These are phyloP conservation scores for Penicillium desertorum DNA, from an alignment of 495 filamentous ascomycete species.

Conservation along the genomic window DNA sequence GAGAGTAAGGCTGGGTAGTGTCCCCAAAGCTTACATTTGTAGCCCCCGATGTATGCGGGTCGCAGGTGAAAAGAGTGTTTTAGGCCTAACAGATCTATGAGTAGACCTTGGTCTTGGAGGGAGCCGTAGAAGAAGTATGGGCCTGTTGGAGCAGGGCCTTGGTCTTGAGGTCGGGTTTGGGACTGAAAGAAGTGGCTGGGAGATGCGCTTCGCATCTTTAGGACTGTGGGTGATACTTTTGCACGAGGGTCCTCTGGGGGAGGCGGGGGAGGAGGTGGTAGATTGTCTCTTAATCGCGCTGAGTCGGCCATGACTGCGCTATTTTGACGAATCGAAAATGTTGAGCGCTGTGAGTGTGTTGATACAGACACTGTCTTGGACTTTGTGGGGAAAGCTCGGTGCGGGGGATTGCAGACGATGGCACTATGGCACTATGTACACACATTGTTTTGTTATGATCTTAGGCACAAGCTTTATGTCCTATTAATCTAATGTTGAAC, in stretches of 20 bases:
- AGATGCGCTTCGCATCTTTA: constrained; percentile 8
- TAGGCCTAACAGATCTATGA: constrained; percentile 21
- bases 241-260: constrained; percentile 8
- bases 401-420: neutral
- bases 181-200: constrained; percentile 1
- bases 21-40: constrained; percentile 25
- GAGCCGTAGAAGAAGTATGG: constrained; percentile 36
- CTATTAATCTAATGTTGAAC: neutral
- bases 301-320: neutral
- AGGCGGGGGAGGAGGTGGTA: constrained; percentile 15
- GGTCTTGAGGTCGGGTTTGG: neutral
- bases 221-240: constrained; percentile 2
- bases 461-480: neutral
- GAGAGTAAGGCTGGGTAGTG: constrained; percentile 32
- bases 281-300: neutral
- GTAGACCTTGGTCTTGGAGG: constrained; percentile 19
- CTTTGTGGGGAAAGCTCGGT: neutral
- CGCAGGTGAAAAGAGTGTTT: constrained; percentile 11
- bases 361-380: neutral
- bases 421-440: neutral
- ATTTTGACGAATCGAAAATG: neutral
- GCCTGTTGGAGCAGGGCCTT: constrained; percentile 4
- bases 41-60: constrained; percentile 19
- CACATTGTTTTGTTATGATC: neutral
- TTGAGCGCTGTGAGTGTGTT: neutral